Base-by-base conservation (phyloP, 176 grass and related monocot genomes). In the Cenchrus americanus region DNA sequence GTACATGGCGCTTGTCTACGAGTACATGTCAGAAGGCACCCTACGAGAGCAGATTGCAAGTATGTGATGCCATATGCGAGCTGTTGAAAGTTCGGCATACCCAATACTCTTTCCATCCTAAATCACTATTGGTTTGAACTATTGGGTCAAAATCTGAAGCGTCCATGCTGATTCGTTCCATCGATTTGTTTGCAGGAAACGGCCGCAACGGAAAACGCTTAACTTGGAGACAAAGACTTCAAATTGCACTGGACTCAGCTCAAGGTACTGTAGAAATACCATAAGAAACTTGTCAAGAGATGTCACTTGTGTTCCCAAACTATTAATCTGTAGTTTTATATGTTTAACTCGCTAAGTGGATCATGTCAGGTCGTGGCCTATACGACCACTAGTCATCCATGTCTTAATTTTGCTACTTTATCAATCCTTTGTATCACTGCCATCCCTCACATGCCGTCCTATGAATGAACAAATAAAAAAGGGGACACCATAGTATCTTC, bases 11-110 rank as follows among this genome's bases (percentile, higher is more conserved):
- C 86, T 94, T 72, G 83, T 94, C 17, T 90, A 91, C 11, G 88
- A 94, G 46, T 87, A 89, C 81, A 94, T 94, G 93, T 61, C 90
- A 5, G 62, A 88, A 88, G 90, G 93, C 83, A 88, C 60, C 9
- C 57, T 94, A 23, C 26, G 70, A 62, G 87, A 94, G 5, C 42
- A 83, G 19, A 49, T 83, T 37, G 21, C 68, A 73, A 53, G 69
- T 55, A 68, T 40, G 44, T 8, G 41, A 22, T 47, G 44, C 5
- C 58, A 22, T 47, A 59, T 9, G 21, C 1, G 51, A 50, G 42
- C 15, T 69, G 66, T 69, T 69, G 48, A 58, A 8, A 60, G 21
- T 18, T 53, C 12, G 12, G 12, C 61, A 14, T 11, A 14, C 23
- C 5, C 1, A 8, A 37, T 37, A 37, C 3, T 37, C 34, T 4